Evolutionary conservation across 805 yeast species (phyloP), one percentile per base, ranked within the genome.

Genomic region (Crinitomyces ghanaensis): DNA sequence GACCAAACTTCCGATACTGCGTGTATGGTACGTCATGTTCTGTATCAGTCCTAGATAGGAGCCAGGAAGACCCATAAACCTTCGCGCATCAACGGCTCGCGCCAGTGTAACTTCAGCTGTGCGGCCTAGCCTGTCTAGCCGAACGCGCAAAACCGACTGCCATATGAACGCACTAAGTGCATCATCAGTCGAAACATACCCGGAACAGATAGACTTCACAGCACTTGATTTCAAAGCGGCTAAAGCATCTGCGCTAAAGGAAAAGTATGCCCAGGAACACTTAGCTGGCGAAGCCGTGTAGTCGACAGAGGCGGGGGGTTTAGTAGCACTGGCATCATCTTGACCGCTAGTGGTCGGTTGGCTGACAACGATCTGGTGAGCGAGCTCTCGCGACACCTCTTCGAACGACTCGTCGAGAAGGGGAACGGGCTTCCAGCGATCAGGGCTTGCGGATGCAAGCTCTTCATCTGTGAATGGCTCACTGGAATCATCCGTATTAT

Each of bases 181-280:
- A 26, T 37, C 40, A 19, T 37, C 40, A 12, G 40, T 37, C 7
- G 40, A 33, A 14, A 37, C 26, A 20, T 24, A 37, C 14, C 13
- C 23, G 5, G 26, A 17, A 7, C 26, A n/a, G 3, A 22, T 14
- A 19, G 23, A 17, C 16, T n/a, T n/a, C 6, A 16, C 5, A 3
- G 39, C 39, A 7, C 6, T 20, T 3, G 28, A 8, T 20, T 37
- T 37, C 6, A 37, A 23, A n/a, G 6, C 12, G 11, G 5, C 7
- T 6, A 33, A 20, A 5, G 36, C 23, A 4, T 17, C 13, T 3
- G 30, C 15, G 5, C 21, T n/a, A 13, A 33, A 33, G 9, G n/a
- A 9, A 13, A 37, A 22, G 17, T 32, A 32, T 4, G 26, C 25
- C 40, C 40, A 37, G n/a, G 34, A 14, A n/a, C 20, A 21, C 8